Conservation (phyloP, 257 asterid genomes). For the Anisodus acutangulus region DNA sequence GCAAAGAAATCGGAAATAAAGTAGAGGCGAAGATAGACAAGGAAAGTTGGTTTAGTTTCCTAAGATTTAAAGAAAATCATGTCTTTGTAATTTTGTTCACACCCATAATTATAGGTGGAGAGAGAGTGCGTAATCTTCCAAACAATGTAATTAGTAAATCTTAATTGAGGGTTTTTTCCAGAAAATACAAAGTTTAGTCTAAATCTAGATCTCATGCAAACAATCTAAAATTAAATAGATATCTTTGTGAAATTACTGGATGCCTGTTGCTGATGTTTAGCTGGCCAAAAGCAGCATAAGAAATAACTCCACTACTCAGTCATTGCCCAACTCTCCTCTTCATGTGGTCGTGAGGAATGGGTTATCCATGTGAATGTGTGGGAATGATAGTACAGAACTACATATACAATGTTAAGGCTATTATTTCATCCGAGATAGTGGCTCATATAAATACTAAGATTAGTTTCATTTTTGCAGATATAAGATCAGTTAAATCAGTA, state of each 20-base stretch:
- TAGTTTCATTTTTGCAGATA: background rate
- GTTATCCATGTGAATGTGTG: background rate
- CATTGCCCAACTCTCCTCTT: conserved; percentile 15
- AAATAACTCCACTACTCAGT: background rate
- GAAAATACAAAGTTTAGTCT: background rate
- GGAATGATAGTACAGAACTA: background rate
- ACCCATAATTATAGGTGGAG: background rate
- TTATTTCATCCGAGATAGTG: background rate
- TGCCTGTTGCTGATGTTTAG: background rate
- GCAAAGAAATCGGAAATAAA: background rate
- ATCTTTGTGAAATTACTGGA: background rate
- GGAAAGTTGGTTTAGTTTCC: background rate
- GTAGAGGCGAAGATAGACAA: background rate
- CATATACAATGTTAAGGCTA: background rate
- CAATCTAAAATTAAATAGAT: background rate
- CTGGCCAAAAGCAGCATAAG: background rate
- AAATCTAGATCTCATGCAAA: background rate
- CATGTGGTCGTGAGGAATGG: background rate
- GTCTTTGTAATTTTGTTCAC: background rate
- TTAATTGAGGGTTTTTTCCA: background rate
- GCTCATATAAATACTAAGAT: background rate
- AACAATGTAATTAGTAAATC: background rate
- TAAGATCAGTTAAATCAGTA: background rate
- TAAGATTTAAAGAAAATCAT: background rate
- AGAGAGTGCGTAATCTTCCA: background rate